phyloP scores from a whole-genome alignment of 257 asterid genomes.

The Verbascum thapsus region DNA sequence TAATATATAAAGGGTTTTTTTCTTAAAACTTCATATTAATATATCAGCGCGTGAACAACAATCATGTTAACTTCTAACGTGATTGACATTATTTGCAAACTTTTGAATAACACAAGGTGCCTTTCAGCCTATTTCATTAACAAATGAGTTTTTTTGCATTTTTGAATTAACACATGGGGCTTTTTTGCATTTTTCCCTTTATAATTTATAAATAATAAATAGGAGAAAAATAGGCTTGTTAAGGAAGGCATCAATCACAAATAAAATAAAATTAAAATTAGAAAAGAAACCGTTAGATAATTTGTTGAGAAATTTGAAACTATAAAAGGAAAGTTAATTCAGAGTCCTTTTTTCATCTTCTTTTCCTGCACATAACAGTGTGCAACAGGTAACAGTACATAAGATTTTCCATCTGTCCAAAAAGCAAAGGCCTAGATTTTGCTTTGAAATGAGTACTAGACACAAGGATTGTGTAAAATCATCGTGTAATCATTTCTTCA shows the following conservation, averaged over 20 bases:
- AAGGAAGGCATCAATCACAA: background rate
- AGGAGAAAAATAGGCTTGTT: background rate
- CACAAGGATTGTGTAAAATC: conserved; percentile 39
- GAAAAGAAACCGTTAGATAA: too few species aligned
- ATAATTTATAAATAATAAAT: background rate
- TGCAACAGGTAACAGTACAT: background rate
- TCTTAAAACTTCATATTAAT: too few species aligned
- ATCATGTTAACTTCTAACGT: too few species aligned
- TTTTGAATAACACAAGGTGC: too few species aligned
- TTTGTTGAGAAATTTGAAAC: background rate
- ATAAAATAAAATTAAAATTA: background rate
- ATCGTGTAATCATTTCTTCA: conserved; percentile 49
- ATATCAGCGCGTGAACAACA: too few species aligned
- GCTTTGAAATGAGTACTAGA: conserved; percentile 2
- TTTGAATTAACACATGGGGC: too few species aligned
- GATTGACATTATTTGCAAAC: too few species aligned
- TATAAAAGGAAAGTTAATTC: background rate
- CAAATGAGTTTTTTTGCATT: too few species aligned
- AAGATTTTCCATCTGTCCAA: conserved; percentile 25
- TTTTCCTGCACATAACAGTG: conserved; percentile 5
- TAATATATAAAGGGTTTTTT: too few species aligned
- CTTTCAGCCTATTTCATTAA: too few species aligned
- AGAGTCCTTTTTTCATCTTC: background rate
- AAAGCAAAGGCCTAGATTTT: background rate
- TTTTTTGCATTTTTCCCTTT: background rate